These are phyloP conservation scores for Wallacemonas rigidus DNA, from an alignment of 208 protist genomes.

Conservation along the genomic window DNA sequence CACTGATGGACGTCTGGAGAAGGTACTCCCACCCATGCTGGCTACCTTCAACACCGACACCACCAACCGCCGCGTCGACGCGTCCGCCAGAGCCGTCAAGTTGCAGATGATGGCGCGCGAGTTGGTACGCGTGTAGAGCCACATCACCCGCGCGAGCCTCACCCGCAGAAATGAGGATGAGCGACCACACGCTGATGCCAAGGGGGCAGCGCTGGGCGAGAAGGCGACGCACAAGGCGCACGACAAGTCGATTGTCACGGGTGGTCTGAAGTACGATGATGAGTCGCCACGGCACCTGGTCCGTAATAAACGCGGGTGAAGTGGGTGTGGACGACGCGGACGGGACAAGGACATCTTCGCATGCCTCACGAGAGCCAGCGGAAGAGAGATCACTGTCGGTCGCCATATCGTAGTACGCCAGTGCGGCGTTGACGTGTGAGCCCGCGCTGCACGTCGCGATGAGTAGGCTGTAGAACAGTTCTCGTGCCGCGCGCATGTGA, in stretches of 20 bases:
- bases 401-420: constrained; percentile 39
- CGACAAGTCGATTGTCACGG: constrained; percentile 51
- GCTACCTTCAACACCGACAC: not conserved
- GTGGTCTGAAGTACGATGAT: constrained; percentile 58
- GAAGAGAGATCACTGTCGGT: not conserved
- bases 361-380: too few species aligned
- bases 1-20: constrained; percentile 67
- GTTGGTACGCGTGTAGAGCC: constrained; percentile 43
- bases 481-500: not conserved
- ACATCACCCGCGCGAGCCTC: constrained; percentile 58
- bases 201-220: constrained; percentile 35
- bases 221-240: constrained; percentile 46
- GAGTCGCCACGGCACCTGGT: constrained; percentile 46
- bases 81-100: not conserved
- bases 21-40: constrained; percentile 58
- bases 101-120: constrained; percentile 29
- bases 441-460: constrained; percentile 62
- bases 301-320: constrained; percentile 22
- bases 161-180: constrained; percentile 71
- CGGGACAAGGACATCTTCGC: too few species aligned
- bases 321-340: not conserved
- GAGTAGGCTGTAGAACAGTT: constrained; percentile 63
- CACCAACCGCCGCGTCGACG: not conserved
- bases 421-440: constrained; percentile 47
- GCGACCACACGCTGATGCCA: constrained; percentile 56